Base-by-base conservation (phyloP, 305 asterid genomes). In the Fraxinus nigra region DNA sequence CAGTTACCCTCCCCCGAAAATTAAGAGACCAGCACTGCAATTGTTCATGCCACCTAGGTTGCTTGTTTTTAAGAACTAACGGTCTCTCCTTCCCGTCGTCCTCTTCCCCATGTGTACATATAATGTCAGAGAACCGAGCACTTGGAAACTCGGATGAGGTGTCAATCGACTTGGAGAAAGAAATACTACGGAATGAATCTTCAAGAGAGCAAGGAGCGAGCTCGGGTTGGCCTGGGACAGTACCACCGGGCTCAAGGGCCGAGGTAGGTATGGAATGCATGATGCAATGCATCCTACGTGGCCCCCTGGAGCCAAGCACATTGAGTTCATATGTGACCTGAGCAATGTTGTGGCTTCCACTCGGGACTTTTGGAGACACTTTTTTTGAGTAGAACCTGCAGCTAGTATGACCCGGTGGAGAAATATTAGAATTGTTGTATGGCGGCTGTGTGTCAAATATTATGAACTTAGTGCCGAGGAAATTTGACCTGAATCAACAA, bases 301-400 rank as follows among this genome's bases (percentile, higher is more conserved):
- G 89, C 46, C 89, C 89, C 61, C 87, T 79, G 5, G 86, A 81
- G 78, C 89, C 89, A 20, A 86, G 89, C 78, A 86, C 89, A 74
- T 86, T 86, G 7, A 86, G 87, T 82, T 86, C 87, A 35, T 84
- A 86, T 2, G 83, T 65, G 20, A 86, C 78, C 78, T 86, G 89
- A 35, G 89, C 86, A 59, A 84, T 77, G 28, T 82, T 86, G 69
- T 81, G 84, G 83, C 82, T 86, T 40, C 85, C 83, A 0, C 81
- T 32, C 1, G 87, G 89, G 33, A 84, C 87, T 78, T 84, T 86
- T 7, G 89, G 89, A 67, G 89, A 86, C 72, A 86, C 87, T 43
- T 81, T 86, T 30, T 80, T 81, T 5, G 89, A 84, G 82, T 76
- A 81, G 80, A 83, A 84, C 73, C 89, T 84, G 26, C 84, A 83